phyloP scores from a whole-genome alignment of 345 rosid species.

The Sonneratia alba region DNA sequence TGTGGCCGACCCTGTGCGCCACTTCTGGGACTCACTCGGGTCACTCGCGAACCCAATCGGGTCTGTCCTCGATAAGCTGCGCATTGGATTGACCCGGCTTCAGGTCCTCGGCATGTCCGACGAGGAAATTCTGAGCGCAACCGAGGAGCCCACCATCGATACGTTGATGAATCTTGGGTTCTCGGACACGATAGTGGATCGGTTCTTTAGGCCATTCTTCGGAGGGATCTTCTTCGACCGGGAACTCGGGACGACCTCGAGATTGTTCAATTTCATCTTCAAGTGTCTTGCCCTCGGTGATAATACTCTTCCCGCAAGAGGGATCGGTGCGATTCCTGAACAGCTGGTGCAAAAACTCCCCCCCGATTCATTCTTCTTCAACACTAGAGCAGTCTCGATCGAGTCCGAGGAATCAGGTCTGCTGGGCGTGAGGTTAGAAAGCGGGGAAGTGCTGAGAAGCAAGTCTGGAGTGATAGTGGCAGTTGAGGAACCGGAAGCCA shows the following conservation, averaged over 20 bases:
- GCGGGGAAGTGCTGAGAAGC: slow-evolving; percentile 39
- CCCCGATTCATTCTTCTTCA: slow-evolving; percentile 33
- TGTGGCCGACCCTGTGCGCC: slow-evolving; percentile 81
- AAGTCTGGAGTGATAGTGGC: slow-evolving; percentile 69
- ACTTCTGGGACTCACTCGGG: slow-evolving; percentile 53
- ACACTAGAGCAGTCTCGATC: slow-evolving; percentile 46
- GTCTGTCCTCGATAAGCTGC: slow-evolving; percentile 56
- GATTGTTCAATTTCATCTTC: slow-evolving; percentile 74
- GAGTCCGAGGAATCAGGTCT: slow-evolving; percentile 26
- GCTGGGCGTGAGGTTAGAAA: slow-evolving; percentile 35
- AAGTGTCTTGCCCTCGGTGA: slow-evolving; percentile 89
- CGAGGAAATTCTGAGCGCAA: slow-evolving; percentile 34
- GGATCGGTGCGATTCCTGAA: slow-evolving; percentile 66
- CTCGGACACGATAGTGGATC: slow-evolving; percentile 43
- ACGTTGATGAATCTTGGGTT: slow-evolving; percentile 50
- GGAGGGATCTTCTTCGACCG: slow-evolving; percentile 86
- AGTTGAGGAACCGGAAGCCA: slow-evolving; percentile 62
- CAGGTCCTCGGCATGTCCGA: slow-evolving; percentile 46
- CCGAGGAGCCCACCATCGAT: slow-evolving; percentile 48
- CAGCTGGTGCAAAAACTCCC: slow-evolving; percentile 61
- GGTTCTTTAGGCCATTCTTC: slow-evolving; percentile 77
- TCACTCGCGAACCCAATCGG: slow-evolving; percentile 76
- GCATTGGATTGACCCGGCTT: slow-evolving; percentile 60
- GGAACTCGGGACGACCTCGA: slow-evolving; percentile 70
- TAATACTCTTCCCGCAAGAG: slow-evolving; percentile 69